Evolutionary conservation across 192 early-diverging fungal species (phyloP).

Genomic region (Gamsiella multidivaricata): DNA sequence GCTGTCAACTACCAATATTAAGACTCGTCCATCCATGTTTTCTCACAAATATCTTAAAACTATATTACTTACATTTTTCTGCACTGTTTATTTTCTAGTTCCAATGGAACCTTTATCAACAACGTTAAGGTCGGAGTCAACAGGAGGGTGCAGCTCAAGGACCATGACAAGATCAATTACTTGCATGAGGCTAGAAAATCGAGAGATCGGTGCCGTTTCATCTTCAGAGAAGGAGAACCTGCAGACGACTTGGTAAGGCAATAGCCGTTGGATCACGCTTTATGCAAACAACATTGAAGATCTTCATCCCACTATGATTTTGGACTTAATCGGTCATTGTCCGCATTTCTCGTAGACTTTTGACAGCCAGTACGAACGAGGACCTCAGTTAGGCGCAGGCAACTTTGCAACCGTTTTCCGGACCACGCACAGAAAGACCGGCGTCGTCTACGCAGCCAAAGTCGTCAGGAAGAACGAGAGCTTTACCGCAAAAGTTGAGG

Average conservation of each 20-base stretch:
- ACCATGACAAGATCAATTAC: slow-evolving; percentile 75
- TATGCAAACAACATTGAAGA: background rate
- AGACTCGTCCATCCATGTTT: too few species aligned
- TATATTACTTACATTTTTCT: background rate
- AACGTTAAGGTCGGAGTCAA: slow-evolving; percentile 62
- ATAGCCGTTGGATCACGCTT: background rate
- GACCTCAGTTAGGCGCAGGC: slow-evolving; percentile 55
- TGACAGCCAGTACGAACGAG: slow-evolving; percentile 42
- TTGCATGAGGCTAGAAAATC: slow-evolving; percentile 50
- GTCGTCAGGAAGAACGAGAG: slow-evolving; percentile 77
- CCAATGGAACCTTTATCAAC: slow-evolving; percentile 81
- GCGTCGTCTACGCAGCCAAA: slow-evolving; percentile 75
- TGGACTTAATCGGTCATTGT: too few species aligned
- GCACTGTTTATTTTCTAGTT: slow-evolving; percentile 57
- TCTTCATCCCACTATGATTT: too few species aligned
- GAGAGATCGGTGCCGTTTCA: slow-evolving; percentile 20
- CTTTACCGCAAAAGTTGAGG: slow-evolving; percentile 74
- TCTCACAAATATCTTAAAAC: too few species aligned
- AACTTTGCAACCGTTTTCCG: slow-evolving; percentile 75
- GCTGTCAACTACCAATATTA: too few species aligned
- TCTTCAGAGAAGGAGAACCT: slow-evolving; percentile 49
- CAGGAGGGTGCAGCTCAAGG: slow-evolving; percentile 60
- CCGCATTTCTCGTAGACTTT: too few species aligned
- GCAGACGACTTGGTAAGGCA: slow-evolving; percentile 25
- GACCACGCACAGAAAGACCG: slow-evolving; percentile 62